Evolutionary conservation across 2,329 filamentous ascomycete species (phyloP).

Genomic region (Neocucurbitaria cava): DNA sequence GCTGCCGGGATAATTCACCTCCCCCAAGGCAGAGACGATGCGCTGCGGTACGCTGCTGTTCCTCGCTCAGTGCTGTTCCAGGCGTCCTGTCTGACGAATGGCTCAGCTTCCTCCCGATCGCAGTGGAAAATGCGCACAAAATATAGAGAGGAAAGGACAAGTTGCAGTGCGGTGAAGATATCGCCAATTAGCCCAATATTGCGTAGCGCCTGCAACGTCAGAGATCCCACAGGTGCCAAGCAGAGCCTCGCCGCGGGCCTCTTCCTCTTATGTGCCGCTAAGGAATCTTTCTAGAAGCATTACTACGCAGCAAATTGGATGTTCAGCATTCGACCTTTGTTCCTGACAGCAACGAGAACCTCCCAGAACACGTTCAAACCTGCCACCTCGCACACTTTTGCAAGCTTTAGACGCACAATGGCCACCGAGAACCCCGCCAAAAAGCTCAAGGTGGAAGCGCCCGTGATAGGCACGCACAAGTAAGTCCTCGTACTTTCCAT

Average conservation of each 20-base stretch:
- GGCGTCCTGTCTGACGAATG: neutral
- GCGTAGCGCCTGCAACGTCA: constrained; percentile 6
- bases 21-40: constrained; percentile 15
- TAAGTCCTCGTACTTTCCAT: constrained; percentile 31
- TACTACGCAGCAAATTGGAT: constrained; percentile 23
- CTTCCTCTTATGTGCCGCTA: constrained; percentile 2
- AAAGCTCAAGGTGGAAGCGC: constrained; percentile 76
- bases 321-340: constrained; percentile 14
- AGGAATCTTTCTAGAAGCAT: constrained; percentile 14
- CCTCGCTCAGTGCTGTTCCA: neutral
- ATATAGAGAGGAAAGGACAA: neutral
- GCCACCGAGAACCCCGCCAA: constrained; percentile 64
- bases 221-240: constrained; percentile 19
- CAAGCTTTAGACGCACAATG: constrained; percentile 27
- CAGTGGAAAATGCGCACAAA: neutral
- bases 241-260: constrained; percentile 15
- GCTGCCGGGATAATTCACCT: constrained; percentile 27
- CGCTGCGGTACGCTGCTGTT: constrained; percentile 2
- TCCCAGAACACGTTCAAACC: neutral
- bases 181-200: constrained; percentile 1
- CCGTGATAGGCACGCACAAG: constrained; percentile 90
- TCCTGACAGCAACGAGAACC: neutral
- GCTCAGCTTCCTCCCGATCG: constrained; percentile 1
- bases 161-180: neutral
- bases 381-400: neutral